Evolutionary conservation across 768 basidiomycete species (phyloP), one percentile per base, ranked within the genome.

Genomic region (Phanerochaete sordida): DNA sequence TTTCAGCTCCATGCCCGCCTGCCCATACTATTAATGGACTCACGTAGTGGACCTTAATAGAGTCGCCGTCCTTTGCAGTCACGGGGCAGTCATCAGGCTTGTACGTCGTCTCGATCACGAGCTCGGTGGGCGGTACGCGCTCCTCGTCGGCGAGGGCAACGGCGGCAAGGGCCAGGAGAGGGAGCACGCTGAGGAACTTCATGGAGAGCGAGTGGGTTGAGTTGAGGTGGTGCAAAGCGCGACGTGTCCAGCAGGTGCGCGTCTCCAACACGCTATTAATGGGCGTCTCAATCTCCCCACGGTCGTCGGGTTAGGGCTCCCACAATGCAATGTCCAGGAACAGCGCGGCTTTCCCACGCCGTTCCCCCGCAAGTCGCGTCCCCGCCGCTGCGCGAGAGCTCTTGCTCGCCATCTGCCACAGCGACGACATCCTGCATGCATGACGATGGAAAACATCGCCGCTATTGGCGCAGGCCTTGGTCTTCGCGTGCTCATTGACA

Each of bases 31-130:
- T 9, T 2, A 28, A 16, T 55, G 12, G 4, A 78, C 80, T 68
- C 71, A 93, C 91, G 67, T 93, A 93, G 81, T 93, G 92, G 52
- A 93, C 88, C 63, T 81, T 66, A 62, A 93, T 80, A 24, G 71
- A 65, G 69, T 92, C 89, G 0, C 87, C 90, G 46, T 78, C 83
- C 68, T 72, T 66, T 1, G 88, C 84, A 65, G 79, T 84, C 31
- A 72, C 60, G 1, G 75, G 50, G 68, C 91, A 92, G 46, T 79
- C 76, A 0, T 79, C 77, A 1, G 91, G 91, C 61, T 73, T 68
- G 65, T 75, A 81, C 0, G 84, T 87, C 30, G 82, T 83, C 33
- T 90, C 83, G 24, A 91, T 85, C 44, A 76, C 63, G 33, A 93
- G 82, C 62, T 85, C 80, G 0, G 70, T 76, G 2, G 85, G 86